Evolutionary conservation across 768 basidiomycete species (phyloP).

Genomic region (Suillus occidentalis): DNA sequence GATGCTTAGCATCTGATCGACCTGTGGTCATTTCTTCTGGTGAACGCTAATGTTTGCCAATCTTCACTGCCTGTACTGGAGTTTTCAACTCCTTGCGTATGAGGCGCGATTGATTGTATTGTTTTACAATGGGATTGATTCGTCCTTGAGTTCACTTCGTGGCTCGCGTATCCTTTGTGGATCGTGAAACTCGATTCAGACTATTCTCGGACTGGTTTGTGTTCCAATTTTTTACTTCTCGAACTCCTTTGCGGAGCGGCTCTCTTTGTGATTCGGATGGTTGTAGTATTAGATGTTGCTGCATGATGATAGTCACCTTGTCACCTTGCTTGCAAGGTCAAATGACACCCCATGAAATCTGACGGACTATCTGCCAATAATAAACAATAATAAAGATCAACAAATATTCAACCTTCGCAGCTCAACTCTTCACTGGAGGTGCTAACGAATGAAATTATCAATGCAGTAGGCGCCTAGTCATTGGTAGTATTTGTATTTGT

Average conservation of each 20-base stretch:
- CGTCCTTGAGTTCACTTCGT: conserved; percentile 1
- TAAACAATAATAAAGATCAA: no score
- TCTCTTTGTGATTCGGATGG: neutral
- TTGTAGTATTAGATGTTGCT: neutral
- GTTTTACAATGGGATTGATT: neutral
- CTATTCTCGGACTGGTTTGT: neutral
- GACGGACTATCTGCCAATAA: no score
- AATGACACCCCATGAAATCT: no score
- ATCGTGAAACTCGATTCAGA: conserved; percentile 1
- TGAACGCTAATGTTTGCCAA: neutral
- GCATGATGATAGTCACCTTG: neutral
- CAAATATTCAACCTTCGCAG: no score
- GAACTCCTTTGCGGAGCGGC: neutral
- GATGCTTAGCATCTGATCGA: neutral
- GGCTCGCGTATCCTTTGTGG: neutral
- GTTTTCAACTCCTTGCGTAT: neutral
- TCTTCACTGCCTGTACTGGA: neutral
- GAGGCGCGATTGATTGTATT: neutral
- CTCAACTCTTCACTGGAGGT: no score
- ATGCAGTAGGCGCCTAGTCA: no score
- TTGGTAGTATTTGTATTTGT: no score
- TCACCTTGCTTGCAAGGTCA: no score
- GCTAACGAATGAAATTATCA: no score
- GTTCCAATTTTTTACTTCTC: neutral
- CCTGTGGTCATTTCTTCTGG: neutral